Percentiles rank a stretch among this genome's conserved stretches.
phyloP scores from a whole-genome alignment of 257 asterid genomes.

The Jacaranda copaia region DNA sequence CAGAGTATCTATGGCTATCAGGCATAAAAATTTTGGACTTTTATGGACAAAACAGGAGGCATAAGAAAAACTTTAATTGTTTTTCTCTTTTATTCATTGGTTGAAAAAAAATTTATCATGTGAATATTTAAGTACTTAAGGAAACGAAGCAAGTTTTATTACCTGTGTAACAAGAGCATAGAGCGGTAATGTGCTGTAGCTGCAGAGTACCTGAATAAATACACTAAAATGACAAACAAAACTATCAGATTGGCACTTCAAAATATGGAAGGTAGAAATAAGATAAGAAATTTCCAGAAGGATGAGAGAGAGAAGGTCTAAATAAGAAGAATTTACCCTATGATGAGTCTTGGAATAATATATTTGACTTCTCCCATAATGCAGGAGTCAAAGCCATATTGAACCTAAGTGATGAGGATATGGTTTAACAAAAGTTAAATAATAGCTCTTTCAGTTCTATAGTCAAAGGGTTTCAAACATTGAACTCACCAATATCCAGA shows the following conservation, averaged over 20 bases:
- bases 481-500: slow-evolving; percentile 89
- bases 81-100: too few species aligned
- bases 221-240: slow-evolving; percentile 54
- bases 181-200: slow-evolving; percentile 93
- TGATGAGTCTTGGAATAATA: slow-evolving; percentile 83
- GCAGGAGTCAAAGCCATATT: slow-evolving; percentile 91
- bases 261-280: background rate
- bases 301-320: background rate
- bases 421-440: background rate
- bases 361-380: slow-evolving; percentile 88
- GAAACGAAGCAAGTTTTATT: slow-evolving; percentile 32
- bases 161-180: slow-evolving; percentile 98
- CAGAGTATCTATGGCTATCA: too few species aligned
- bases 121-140: background rate
- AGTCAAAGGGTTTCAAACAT: background rate
- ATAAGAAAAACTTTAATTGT: too few species aligned
- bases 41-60: too few species aligned
- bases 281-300: background rate
- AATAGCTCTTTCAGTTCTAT: background rate
- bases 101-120: background rate
- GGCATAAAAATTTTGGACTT: too few species aligned
- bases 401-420: slow-evolving; percentile 52
- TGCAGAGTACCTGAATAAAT: slow-evolving; percentile 86
- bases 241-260: slow-evolving; percentile 16
- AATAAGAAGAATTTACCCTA: slow-evolving; percentile 61